These are phyloP conservation scores for Limnanthes douglasii DNA, from an alignment of 345 rosid genomes.

Conservation along the genomic window DNA sequence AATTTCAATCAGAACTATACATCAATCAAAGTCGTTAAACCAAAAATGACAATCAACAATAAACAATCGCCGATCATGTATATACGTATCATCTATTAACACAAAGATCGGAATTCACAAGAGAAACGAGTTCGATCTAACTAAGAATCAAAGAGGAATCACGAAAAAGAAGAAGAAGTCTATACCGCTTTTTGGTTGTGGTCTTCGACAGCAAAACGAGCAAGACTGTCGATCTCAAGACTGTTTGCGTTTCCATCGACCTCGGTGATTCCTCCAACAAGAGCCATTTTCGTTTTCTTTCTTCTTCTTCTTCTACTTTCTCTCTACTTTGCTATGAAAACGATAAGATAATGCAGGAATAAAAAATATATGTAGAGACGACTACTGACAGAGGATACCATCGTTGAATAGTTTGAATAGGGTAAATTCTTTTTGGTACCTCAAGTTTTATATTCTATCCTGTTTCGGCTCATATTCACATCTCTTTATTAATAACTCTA, in stretches of 20 bases:
- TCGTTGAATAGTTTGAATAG: too few relatives aligned
- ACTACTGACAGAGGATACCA: too few relatives aligned
- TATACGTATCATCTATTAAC: background rate
- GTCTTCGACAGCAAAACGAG: slow-evolving; percentile 85
- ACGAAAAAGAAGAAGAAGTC: background rate
- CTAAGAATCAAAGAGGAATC: background rate
- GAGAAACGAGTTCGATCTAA: background rate
- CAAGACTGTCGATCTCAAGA: slow-evolving; percentile 45
- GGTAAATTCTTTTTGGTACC: too few relatives aligned
- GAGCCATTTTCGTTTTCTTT: slow-evolving; percentile 22
- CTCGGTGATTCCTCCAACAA: slow-evolving; percentile 36
- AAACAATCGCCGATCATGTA: background rate
- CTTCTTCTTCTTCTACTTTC: slow-evolving; percentile 17
- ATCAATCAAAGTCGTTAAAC: background rate
- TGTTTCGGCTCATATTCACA: too few relatives aligned
- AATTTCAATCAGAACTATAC: background rate
- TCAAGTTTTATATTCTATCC: too few relatives aligned
- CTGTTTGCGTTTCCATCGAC: slow-evolving; percentile 37
- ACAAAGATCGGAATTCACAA: background rate
- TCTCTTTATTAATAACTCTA: too few relatives aligned
- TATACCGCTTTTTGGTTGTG: slow-evolving; percentile 66
- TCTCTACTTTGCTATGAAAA: background rate
- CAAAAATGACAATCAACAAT: background rate
- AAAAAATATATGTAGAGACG: too few relatives aligned
- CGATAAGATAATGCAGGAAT: too few relatives aligned